These are phyloP conservation scores for Beauveria asiatica DNA, from an alignment of 2,329 filamentous ascomycete species.

Conservation along the genomic window DNA sequence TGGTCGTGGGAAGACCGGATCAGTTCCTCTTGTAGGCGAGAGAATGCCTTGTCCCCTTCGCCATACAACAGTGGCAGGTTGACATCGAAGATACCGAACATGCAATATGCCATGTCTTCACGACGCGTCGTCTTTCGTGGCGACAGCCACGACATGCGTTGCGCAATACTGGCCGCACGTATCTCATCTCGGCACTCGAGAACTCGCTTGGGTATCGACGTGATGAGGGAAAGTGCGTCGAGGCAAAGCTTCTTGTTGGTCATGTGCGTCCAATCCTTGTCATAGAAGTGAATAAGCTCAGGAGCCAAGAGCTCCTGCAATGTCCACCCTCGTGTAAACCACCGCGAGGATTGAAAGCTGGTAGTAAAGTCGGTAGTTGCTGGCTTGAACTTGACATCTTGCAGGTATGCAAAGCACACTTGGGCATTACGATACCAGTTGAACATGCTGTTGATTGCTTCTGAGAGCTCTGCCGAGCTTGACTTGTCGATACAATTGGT, in stretches of 20 bases:
- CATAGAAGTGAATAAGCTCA: slow-evolving; percentile 16
- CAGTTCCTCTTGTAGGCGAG: slow-evolving; percentile 15
- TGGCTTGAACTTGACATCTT: slow-evolving; percentile 8
- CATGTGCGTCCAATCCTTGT: slow-evolving; percentile 16
- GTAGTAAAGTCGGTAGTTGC: neutral
- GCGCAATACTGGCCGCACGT: neutral
- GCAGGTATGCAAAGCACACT: neutral
- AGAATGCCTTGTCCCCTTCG: slow-evolving; percentile 15
- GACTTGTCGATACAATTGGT: slow-evolving; percentile 11
- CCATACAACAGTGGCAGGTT: slow-evolving; percentile 23
- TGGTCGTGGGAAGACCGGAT: neutral
- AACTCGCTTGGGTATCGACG: slow-evolving; percentile 13
- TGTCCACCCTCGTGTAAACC: slow-evolving; percentile 14
- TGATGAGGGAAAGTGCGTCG: slow-evolving; percentile 12
- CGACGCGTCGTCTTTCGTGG: slow-evolving; percentile 14
- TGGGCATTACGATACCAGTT: neutral
- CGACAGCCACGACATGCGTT: slow-evolving; percentile 14
- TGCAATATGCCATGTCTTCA: slow-evolving; percentile 19
- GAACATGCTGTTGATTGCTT: neutral
- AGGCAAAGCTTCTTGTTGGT: slow-evolving; percentile 13
- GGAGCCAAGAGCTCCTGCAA: slow-evolving; percentile 20
- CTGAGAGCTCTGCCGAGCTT: neutral
- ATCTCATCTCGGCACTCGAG: neutral
- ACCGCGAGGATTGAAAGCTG: slow-evolving; percentile 13
- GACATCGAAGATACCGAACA: slow-evolving; percentile 20